These are phyloP conservation scores for Fusarium illudens DNA, from an alignment of 2,329 filamentous ascomycete species.

Conservation along the genomic window DNA sequence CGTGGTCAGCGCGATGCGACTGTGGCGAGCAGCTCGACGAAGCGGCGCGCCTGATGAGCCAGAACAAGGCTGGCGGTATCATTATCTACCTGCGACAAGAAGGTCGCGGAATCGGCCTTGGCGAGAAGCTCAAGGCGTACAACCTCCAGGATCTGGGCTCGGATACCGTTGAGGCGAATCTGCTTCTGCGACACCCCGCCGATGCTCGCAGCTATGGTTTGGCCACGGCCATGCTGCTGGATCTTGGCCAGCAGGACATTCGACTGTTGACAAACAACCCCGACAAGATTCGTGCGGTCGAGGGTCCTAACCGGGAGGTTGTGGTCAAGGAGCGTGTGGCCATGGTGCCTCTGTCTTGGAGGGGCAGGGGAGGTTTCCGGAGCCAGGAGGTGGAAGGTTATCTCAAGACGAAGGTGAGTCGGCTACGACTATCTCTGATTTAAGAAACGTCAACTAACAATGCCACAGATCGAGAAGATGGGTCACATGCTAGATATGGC, in stretches of 20 bases:
- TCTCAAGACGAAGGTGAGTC: constrained; percentile 86
- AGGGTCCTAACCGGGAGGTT: constrained; percentile 88
- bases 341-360: constrained; percentile 96
- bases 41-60: constrained; percentile 90
- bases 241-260: constrained; percentile 82
- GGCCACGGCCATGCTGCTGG: constrained; percentile 92
- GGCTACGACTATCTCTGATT: too few species aligned
- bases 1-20: constrained; percentile 97
- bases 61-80: constrained; percentile 77
- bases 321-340: constrained; percentile 88
- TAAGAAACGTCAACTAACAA: constrained; percentile 29
- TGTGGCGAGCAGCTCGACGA: constrained; percentile 98
- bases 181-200: constrained; percentile 88
- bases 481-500: constrained; percentile 77
- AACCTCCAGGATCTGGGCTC: constrained; percentile 96
- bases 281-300: constrained; percentile 93
- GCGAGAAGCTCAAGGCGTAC: constrained; percentile 97
- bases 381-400: constrained; percentile 94
- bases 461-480: constrained; percentile 81
- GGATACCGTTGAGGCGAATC: constrained; percentile 97
- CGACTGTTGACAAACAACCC: constrained; percentile 94
- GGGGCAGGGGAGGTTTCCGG: constrained; percentile 81
- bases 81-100: constrained; percentile 97
- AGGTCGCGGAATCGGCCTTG: constrained; percentile 91
- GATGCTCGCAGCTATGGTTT: constrained; percentile 95